Base-by-base conservation (phyloP, 352 stramenopile genomes). In the Phytophthora rubi region DNA sequence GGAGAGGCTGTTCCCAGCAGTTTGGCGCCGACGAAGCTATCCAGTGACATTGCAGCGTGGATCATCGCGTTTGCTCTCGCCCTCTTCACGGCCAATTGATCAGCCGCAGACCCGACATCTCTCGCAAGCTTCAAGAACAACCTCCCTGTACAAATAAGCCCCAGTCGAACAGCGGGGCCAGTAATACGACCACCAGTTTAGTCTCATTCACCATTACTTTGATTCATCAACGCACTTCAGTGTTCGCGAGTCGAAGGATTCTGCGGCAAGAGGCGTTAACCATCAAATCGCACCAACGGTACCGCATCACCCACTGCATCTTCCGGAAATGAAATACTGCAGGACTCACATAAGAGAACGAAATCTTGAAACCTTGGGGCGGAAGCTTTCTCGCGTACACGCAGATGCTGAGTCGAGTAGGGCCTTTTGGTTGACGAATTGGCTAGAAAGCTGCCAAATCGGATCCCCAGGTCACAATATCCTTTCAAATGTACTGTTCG, bases 211-310 rank as follows among this genome's bases (percentile, higher is more conserved):
- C 42, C 6, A 48, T 48, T 10, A 1, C 32, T 37, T 10, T 9
- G 8, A 39, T 13, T 39, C 33, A 39, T 12, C 13, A 1, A 39
- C 33, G 58, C 52, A 2, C 48, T 52, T 3, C 33, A 42, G 15
- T 42, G 9, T 1, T 42, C 6, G 4, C 33, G 4, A 16, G 10
- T 63, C 58, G 8, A 47, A 48, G 21, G 28, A 1, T 42, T 68
- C 4, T 61, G 30, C 18, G 51, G 57, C 86, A 97, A 61, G 74
- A 98, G 21, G 82, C 98, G 16, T 81, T 98, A 16, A 99, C 96
- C 15, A 75, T 99, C 39, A 95, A 99, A 71, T 97, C 90, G 33
- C 97, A 99, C 82, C 88, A 97, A 61, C 91, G 89, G 28, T 83
- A 97, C 52, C 92, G 98, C 80, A 98, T 98, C 74, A 90, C 94